phyloP scores from a whole-genome alignment of 306 rosid genomes.

The Lagenaria siceraria region DNA sequence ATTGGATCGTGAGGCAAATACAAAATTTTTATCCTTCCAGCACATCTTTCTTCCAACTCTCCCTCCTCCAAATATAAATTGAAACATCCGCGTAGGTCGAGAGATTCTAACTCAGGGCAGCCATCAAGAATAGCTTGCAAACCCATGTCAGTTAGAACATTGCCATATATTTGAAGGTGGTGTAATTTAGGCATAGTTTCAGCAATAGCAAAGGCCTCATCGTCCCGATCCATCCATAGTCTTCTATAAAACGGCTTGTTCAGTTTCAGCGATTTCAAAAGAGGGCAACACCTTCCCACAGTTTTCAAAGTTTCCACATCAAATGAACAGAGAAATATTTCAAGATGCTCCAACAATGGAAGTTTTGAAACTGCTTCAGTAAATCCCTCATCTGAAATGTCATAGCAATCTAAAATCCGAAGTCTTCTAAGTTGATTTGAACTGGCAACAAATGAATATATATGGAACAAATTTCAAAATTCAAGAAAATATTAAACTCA shows the following conservation, averaged over 20 bases:
- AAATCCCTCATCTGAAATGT: slow-evolving; percentile 32
- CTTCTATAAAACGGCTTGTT: slow-evolving; percentile 4
- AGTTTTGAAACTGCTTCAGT: slow-evolving; percentile 28
- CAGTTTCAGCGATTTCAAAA: slow-evolving; percentile 30
- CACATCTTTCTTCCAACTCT: slow-evolving; percentile 27
- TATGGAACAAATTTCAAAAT: not conserved
- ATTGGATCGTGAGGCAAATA: slow-evolving; percentile 28
- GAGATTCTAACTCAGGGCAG: slow-evolving; percentile 53
- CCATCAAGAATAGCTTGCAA: slow-evolving; percentile 43
- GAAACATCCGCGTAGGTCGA: slow-evolving; percentile 48
- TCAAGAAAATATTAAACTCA: too few species aligned
- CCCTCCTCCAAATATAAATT: slow-evolving; percentile 20
- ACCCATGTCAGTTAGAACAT: slow-evolving; percentile 43
- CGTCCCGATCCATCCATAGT: not conserved
- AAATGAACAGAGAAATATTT: not conserved
- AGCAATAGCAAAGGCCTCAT: slow-evolving; percentile 39
- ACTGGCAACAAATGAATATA: slow-evolving; percentile 14
- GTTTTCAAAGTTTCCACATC: slow-evolving; percentile 15
- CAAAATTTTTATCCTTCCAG: slow-evolving; percentile 29
- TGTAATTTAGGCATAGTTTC: slow-evolving; percentile 27
- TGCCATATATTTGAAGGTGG: slow-evolving; percentile 50
- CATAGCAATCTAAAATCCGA: slow-evolving; percentile 24
- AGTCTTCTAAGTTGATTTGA: slow-evolving; percentile 31
- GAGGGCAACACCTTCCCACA: slow-evolving; percentile 43
- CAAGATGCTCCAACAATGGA: slow-evolving; percentile 52